Evolutionary conservation across 306 rosid species (phyloP).

Genomic region (Astragalus membranaceus): DNA sequence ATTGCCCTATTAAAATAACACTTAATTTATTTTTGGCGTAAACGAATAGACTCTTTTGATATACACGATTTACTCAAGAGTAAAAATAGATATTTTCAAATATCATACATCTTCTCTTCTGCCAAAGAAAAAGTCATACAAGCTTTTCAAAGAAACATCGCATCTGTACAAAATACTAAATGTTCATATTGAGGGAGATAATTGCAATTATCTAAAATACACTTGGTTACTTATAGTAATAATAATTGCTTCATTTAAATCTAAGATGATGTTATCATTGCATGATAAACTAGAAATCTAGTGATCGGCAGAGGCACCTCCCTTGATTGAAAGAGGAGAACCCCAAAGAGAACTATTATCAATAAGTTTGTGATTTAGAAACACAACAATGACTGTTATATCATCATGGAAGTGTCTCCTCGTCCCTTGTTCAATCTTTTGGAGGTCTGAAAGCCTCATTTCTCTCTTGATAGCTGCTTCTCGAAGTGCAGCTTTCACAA

Average conservation of each 20-base stretch:
- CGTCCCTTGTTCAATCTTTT: constrained; percentile 64
- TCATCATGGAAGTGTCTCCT: constrained; percentile 91
- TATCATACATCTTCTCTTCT: not conserved
- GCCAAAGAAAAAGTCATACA: not conserved
- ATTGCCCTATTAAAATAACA: too few relatives aligned
- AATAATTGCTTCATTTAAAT: constrained; percentile 15
- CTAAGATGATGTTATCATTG: not conserved
- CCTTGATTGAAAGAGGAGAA: constrained; percentile 60
- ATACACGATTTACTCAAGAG: not conserved
- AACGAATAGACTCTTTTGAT: not conserved
- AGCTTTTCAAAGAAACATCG: not conserved
- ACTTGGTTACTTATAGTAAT: not conserved
- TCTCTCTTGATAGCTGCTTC: constrained; percentile 91
- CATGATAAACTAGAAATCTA: constrained; percentile 12
- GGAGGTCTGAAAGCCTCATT: constrained; percentile 64
- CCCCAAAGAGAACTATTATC: constrained; percentile 29
- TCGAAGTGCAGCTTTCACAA: constrained; percentile 62
- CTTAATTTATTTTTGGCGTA: too few relatives aligned
- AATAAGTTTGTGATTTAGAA: constrained; percentile 36
- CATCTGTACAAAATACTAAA: not conserved
- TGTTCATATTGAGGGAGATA: not conserved
- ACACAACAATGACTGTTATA: constrained; percentile 68
- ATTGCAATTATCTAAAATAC: constrained; percentile 2
- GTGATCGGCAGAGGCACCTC: constrained; percentile 47
- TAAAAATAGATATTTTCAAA: not conserved